Conservation (phyloP, 306 rosid genomes). For the Trifolium dubium region DNA sequence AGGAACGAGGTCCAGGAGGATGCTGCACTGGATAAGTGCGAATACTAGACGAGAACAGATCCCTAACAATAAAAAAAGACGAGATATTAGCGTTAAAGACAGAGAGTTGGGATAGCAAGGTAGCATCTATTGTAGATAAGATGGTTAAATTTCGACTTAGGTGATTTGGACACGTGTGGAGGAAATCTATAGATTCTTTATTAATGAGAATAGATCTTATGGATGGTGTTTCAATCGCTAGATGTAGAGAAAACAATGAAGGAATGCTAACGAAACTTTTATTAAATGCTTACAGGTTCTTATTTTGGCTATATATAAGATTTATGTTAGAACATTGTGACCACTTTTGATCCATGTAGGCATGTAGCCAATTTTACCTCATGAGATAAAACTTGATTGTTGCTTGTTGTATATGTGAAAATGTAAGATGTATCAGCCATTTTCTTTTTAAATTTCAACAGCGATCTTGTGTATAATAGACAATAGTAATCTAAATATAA, state of each 20-base stretch:
- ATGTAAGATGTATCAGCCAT: not conserved
- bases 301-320: not conserved
- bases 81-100: not conserved
- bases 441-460: not conserved
- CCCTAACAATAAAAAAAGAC: not conserved
- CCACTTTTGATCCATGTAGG: not conserved
- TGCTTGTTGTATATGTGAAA: not conserved
- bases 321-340: not conserved
- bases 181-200: not conserved
- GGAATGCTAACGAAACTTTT: not conserved
- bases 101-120: not conserved
- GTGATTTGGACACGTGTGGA: not conserved
- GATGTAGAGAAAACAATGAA: not conserved
- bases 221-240: not conserved
- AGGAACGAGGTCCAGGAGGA: not conserved
- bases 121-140: not conserved
- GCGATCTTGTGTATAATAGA: too few species aligned
- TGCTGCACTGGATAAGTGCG: not conserved
- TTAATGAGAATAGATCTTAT: not conserved
- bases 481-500: not conserved
- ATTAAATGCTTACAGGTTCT: not conserved
- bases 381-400: not conserved
- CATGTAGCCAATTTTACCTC: not conserved
- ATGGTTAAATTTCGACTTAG: not conserved
- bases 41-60: not conserved